A percentile compares a stretch with the other conserved stretches of the same genome.
Evolutionary conservation across 2,329 filamentous ascomycete species (phyloP).

Genomic region (Dothidotthia symphoricarpi): DNA sequence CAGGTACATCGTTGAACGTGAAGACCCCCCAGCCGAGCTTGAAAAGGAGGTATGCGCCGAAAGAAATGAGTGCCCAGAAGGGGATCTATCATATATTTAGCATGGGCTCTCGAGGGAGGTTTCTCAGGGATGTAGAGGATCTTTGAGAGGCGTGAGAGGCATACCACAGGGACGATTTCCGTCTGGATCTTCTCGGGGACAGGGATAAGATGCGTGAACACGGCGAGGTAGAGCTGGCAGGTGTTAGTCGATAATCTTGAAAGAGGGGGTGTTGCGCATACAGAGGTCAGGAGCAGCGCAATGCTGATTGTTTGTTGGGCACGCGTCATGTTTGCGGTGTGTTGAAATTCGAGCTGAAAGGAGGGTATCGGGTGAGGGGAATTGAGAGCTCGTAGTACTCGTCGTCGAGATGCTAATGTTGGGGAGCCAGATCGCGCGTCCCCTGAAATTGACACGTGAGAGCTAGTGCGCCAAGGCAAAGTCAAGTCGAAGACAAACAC

Average conservation of each 20-base stretch:
- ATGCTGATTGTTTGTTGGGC: constrained; percentile 90
- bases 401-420: constrained; percentile 19
- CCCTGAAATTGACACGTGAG: constrained; percentile 1
- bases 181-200: constrained; percentile 74
- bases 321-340: constrained; percentile 72
- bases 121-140: too few relatives aligned
- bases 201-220: constrained; percentile 80
- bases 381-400: constrained; percentile 8
- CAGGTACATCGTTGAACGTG: constrained; percentile 94
- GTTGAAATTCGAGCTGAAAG: constrained; percentile 5
- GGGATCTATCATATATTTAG: constrained; percentile 63
- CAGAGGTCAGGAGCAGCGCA: constrained; percentile 81
- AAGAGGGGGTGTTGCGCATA: constrained; percentile 49
- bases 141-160: constrained; percentile 39
- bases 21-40: constrained; percentile 89
- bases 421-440: constrained; percentile 22
- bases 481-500: neutral
- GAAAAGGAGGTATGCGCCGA: constrained; percentile 88
- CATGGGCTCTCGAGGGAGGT: neutral
- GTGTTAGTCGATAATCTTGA: constrained; percentile 16
- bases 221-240: constrained; percentile 79
- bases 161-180: constrained; percentile 85
- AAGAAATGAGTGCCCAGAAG: constrained; percentile 86
- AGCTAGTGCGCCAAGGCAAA: constrained; percentile 15
- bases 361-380: constrained; percentile 24